Percentiles rank a stretch among this genome's conserved stretches.
Evolutionary conservation across 345 rosid genomes (phyloP).

Genomic region (Toxicodendron radicans): DNA sequence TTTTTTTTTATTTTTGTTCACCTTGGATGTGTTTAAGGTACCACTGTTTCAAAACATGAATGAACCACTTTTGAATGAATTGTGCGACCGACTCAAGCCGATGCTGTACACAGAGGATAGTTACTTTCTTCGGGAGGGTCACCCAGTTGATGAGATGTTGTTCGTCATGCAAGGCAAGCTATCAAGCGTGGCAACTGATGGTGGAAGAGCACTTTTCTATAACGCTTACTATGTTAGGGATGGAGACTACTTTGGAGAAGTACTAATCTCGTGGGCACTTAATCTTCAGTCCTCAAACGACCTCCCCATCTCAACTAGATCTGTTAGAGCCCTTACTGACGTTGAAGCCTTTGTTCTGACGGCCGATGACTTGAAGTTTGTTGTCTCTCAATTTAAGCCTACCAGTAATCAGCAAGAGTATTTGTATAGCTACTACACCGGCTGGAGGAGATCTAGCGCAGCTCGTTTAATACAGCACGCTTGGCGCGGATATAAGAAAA

Average conservation of each 20-base stretch:
- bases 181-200: too few relatives aligned
- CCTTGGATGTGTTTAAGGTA: too few relatives aligned
- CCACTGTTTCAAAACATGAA: too few relatives aligned
- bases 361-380: conserved; percentile 48
- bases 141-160: not conserved
- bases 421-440: conserved; percentile 41
- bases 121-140: not conserved
- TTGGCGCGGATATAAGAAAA: not conserved
- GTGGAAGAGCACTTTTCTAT: too few relatives aligned
- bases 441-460: conserved; percentile 42
- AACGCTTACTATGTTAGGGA: conserved; percentile 14
- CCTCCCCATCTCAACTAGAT: conserved; percentile 37
- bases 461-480: not conserved
- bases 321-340: conserved; percentile 34
- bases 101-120: not conserved
- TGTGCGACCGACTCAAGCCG: too few relatives aligned
- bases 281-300: conserved; percentile 55
- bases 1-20: too few relatives aligned
- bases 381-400: conserved; percentile 46
- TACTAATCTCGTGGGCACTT: conserved; percentile 77
- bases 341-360: conserved; percentile 47
- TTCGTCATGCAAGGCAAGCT: not conserved
- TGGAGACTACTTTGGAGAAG: conserved; percentile 83
- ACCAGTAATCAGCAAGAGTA: conserved; percentile 46
- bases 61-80: too few relatives aligned